Conservation (phyloP, 768 basidiomycete species). For the Lenzites betulinus region DNA sequence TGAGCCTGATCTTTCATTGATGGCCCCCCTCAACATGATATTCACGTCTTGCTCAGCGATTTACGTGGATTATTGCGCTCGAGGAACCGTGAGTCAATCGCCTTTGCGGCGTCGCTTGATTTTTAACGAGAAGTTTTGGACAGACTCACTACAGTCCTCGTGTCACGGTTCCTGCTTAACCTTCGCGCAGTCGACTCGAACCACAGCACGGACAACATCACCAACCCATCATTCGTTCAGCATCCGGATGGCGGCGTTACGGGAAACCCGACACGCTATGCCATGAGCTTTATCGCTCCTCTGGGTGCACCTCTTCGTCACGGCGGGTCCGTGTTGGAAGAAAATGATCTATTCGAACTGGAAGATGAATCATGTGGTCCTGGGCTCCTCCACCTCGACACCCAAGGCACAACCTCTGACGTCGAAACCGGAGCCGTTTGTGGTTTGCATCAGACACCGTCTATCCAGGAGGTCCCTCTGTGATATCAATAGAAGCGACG, state of each 20-base stretch:
- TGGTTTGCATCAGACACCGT: not conserved
- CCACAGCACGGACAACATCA: not conserved
- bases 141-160: slow-evolving; percentile 5
- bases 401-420: not conserved
- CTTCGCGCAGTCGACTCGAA: not conserved
- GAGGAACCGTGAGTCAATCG: slow-evolving; percentile 2
- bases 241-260: not conserved
- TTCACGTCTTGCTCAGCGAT: not conserved
- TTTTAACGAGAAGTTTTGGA: too few species aligned
- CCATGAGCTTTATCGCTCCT: not conserved
- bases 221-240: not conserved
- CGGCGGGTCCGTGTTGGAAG: too few species aligned
- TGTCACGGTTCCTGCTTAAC: slow-evolving; percentile 12
- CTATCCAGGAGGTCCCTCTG: not conserved
- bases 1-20: not conserved
- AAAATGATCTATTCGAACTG: too few species aligned
- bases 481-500: not conserved
- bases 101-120: too few species aligned
- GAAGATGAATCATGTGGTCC: too few species aligned
- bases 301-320: not conserved
- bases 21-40: not conserved
- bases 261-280: not conserved
- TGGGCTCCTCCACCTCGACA: not conserved
- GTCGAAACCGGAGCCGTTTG: too few species aligned
- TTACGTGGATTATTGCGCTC: not conserved